Conservation (phyloP, 768 basidiomycete species). For the Russula emetica region DNA sequence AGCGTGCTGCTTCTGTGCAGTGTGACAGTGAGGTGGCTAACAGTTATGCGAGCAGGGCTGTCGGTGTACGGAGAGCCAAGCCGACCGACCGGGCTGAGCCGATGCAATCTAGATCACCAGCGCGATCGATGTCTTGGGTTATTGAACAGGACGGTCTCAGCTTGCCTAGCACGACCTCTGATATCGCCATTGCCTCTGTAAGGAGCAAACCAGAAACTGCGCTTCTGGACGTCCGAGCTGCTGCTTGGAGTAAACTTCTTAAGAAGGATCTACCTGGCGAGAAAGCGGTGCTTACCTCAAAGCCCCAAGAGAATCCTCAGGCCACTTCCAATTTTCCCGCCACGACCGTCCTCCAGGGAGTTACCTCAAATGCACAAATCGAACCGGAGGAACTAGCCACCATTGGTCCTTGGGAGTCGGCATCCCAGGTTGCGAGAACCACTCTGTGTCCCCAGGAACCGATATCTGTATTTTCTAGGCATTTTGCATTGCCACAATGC, state of each 20-base stretch:
- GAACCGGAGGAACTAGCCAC: conserved; percentile 29
- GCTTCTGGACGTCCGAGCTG: conserved; percentile 37
- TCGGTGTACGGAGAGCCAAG: neutral
- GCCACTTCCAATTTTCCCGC: neutral
- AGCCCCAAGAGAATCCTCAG: neutral
- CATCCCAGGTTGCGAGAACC: conserved; percentile 41
- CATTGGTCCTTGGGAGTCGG: conserved; percentile 51
- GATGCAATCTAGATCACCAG: conserved; percentile 1
- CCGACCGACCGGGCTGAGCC: neutral
- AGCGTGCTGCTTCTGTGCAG: neutral
- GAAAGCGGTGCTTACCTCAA: neutral
- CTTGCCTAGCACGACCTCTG: conserved; percentile 27
- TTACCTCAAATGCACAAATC: neutral
- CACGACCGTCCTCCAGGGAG: neutral
- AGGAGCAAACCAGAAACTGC: conserved; percentile 32
- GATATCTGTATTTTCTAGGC: neutral
- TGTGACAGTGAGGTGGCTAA: conserved; percentile 1
- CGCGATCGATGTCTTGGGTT: conserved; percentile 49
- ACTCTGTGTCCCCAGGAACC: neutral
- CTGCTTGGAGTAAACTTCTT: conserved; percentile 31
- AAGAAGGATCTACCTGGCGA: neutral
- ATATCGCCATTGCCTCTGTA: conserved; percentile 3
- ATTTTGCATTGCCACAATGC: conserved; percentile 11
- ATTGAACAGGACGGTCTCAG: conserved; percentile 42
- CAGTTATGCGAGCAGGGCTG: neutral